Conservation (phyloP, 139 green algal species). For the Picochlorum sp. region DNA sequence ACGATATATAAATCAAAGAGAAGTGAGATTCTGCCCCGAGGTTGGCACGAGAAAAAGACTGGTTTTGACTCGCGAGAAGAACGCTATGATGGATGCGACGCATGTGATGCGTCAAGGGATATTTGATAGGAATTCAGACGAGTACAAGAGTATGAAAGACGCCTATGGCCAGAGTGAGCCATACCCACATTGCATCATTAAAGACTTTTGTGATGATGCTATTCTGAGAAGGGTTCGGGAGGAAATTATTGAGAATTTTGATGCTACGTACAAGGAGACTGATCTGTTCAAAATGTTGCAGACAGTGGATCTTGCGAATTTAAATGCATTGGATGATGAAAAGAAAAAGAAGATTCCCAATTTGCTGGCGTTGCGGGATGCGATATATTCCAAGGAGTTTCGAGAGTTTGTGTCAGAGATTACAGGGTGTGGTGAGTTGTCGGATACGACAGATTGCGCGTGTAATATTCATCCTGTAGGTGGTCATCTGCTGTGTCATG, state of each 20-base stretch:
- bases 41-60: too few relatives aligned
- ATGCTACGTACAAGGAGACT: constrained; percentile 85
- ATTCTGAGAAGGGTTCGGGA: constrained; percentile 50
- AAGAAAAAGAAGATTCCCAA: constrained; percentile 48
- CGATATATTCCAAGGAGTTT: constrained; percentile 66
- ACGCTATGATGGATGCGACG: too few relatives aligned
- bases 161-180: constrained; percentile 19
- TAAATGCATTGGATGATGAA: constrained; percentile 53
- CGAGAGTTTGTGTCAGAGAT: constrained; percentile 41
- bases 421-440: constrained; percentile 60
- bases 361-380: constrained; percentile 57
- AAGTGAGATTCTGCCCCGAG: too few relatives aligned
- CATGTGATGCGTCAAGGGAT: too few relatives aligned
- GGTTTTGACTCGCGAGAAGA: too few relatives aligned
- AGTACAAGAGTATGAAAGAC: not conserved
- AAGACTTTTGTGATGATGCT: constrained; percentile 29
- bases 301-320: constrained; percentile 75
- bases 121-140: too few relatives aligned
- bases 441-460: constrained; percentile 68
- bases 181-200: constrained; percentile 46
- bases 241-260: constrained; percentile 72
- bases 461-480: constrained; percentile 78
- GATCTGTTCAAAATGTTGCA: constrained; percentile 90
- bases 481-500: constrained; percentile 72
- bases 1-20: too few relatives aligned